Evolutionary conservation across 805 yeast genomes (phyloP).

Genomic region (Lipomyces yamadae): DNA sequence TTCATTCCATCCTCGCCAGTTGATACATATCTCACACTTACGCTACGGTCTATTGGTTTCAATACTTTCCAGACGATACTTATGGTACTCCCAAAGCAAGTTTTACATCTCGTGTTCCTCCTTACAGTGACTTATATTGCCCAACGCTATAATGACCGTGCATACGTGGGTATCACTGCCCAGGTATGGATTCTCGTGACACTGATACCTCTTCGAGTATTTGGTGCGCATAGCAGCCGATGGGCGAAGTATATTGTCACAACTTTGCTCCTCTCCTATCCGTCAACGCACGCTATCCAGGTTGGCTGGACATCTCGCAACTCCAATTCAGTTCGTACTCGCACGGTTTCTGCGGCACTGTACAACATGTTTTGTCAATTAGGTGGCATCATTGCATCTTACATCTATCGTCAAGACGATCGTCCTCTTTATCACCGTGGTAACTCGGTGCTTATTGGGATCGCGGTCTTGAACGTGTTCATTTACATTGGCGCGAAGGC

Average conservation of each 20-base stretch:
- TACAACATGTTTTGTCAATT: constrained; percentile 69
- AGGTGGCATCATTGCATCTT: constrained; percentile 58
- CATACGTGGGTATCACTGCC: constrained; percentile 17
- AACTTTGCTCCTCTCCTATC: constrained; percentile 50
- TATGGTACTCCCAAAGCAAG: constrained; percentile 56
- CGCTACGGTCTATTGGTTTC: constrained; percentile 57
- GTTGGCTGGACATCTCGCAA: constrained; percentile 67
- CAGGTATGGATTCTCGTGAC: constrained; percentile 30
- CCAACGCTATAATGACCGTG: constrained; percentile 21
- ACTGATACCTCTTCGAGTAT: constrained; percentile 40
- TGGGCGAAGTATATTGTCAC: constrained; percentile 37
- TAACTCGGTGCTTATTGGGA: constrained; percentile 48
- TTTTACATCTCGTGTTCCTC: constrained; percentile 40
- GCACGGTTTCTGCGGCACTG: constrained; percentile 69
- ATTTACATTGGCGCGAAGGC: constrained; percentile 40
- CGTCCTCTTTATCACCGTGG: constrained; percentile 66
- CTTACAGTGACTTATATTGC: constrained; percentile 33
- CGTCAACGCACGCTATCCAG: constrained; percentile 59
- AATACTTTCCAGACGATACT: constrained; percentile 58
- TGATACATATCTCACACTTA: constrained; percentile 54
- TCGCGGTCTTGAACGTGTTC: constrained; percentile 39
- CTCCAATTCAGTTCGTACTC: constrained; percentile 63
- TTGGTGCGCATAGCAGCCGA: constrained; percentile 23
- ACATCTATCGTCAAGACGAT: constrained; percentile 63
- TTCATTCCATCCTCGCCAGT: constrained; percentile 50